A percentile compares a stretch with the other conserved stretches of the same genome.
Evolutionary conservation across 75 land plant genomes (phyloP).

Genomic region (Picea glauca): DNA sequence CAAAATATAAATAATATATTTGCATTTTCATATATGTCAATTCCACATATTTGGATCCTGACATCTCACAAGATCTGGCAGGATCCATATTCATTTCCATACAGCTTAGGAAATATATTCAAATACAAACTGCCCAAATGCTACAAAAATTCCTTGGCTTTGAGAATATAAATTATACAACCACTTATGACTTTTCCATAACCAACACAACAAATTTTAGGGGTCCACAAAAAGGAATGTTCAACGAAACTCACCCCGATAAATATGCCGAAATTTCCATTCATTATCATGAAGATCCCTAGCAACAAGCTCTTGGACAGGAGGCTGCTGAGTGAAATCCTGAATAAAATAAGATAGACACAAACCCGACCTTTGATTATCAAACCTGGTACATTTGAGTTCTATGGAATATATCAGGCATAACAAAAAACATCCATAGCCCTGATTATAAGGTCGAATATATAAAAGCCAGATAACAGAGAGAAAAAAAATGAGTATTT

Average conservation of each 20-base stretch:
- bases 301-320: constrained; percentile 84
- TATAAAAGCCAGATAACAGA: background rate
- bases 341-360: constrained; percentile 8
- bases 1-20: too few relatives aligned
- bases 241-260: constrained; percentile 51
- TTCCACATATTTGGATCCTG: too few relatives aligned
- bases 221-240: background rate
- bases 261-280: constrained; percentile 94
- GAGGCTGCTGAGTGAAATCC: constrained; percentile 85
- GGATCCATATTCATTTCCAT: too few relatives aligned
- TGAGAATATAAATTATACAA: too few relatives aligned
- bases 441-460: background rate
- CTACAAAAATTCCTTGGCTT: too few relatives aligned
- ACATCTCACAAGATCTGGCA: too few relatives aligned
- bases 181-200: too few relatives aligned
- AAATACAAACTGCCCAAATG: too few relatives aligned
- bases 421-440: background rate
- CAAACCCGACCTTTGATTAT: background rate
- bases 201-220: too few relatives aligned
- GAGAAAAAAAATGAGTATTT: constrained; percentile 1
- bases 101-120: too few relatives aligned
- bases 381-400: background rate
- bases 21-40: too few relatives aligned
- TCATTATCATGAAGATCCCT: constrained; percentile 76
- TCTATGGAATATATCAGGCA: background rate